Evolutionary conservation across 768 basidiomycete genomes (phyloP).

Genomic region (Kwoniella dendrophila): DNA sequence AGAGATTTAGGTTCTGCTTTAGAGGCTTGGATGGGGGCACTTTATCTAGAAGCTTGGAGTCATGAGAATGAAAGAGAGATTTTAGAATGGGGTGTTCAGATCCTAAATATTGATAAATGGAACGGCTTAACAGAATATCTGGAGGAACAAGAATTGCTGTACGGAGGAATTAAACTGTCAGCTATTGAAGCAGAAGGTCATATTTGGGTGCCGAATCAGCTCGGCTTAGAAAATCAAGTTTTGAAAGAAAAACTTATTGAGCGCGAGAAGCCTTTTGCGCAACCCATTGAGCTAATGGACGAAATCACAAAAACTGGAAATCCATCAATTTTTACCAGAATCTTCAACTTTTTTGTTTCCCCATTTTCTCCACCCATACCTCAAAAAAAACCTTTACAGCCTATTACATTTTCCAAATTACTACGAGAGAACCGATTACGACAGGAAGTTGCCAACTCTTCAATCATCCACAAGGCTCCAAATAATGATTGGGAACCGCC

Average conservation of each 20-base stretch:
- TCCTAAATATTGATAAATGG: conserved; percentile 1
- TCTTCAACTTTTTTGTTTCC: neutral
- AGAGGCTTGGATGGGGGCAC: conserved; percentile 11
- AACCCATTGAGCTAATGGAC: neutral
- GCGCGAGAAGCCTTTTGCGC: too few relatives aligned
- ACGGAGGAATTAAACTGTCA: neutral
- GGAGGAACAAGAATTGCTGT: neutral
- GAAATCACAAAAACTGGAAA: neutral
- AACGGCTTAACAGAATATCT: neutral
- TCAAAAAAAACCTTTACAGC: neutral
- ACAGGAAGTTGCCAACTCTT: neutral
- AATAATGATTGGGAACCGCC: too few relatives aligned
- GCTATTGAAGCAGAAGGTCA: neutral
- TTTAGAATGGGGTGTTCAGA: neutral
- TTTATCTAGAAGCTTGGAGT: conserved; percentile 9
- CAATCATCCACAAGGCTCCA: too few relatives aligned
- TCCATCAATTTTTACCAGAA: neutral
- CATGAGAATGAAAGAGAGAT: neutral
- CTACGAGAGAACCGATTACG: neutral
- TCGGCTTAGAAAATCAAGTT: too few relatives aligned
- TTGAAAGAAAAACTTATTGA: too few relatives aligned
- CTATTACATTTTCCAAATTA: neutral
- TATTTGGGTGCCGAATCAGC: neutral
- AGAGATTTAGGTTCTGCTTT: conserved; percentile 10
- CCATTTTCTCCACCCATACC: neutral